A percentile compares a stretch with the other conserved stretches of the same genome.
Conservation (phyloP, 2,329 filamentous ascomycete species). For the Aspergillus clavatus region DNA sequence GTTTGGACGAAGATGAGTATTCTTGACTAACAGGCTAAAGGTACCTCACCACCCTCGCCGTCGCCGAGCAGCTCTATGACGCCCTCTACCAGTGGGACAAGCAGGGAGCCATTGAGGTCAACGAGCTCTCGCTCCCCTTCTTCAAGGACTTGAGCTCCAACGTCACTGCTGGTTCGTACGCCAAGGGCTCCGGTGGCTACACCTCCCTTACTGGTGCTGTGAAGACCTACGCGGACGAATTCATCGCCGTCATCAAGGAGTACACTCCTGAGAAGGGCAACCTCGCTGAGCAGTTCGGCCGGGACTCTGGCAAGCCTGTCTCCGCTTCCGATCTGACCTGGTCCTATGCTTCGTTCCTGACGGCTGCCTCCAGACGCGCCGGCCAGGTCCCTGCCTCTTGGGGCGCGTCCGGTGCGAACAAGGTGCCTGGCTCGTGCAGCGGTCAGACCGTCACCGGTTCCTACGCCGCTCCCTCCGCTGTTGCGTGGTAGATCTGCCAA, state of each 20-base stretch:
- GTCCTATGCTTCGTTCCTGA: conserved; percentile 20
- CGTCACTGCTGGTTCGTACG: conserved; percentile 59
- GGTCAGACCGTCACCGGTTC: conserved; percentile 6
- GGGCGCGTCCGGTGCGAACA: conserved; percentile 11
- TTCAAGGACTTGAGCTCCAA: conserved; percentile 61
- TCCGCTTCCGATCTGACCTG: conserved; percentile 19
- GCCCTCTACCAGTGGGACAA: conserved; percentile 65
- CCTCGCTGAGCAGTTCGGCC: conserved; percentile 35
- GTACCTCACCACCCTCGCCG: conserved; percentile 55
- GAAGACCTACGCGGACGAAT: conserved; percentile 56
- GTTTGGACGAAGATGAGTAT: too few relatives aligned
- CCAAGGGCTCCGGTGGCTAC: conserved; percentile 51
- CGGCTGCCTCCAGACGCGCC: conserved; percentile 11
- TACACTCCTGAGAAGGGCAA: conserved; percentile 17
- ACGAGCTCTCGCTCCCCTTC: conserved; percentile 61
- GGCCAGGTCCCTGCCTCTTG: conserved; percentile 17
- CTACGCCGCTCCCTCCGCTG: conserved; percentile 6
- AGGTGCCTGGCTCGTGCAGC: conserved; percentile 7
- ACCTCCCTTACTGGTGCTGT: conserved; percentile 54
- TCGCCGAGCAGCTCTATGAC: conserved; percentile 72
- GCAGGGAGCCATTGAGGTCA: conserved; percentile 58
- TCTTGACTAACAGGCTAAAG: conserved; percentile 5
- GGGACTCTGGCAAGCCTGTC: conserved; percentile 10
- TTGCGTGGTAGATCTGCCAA: conserved; percentile 8
- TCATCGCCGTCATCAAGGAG: conserved; percentile 39